Evolutionary conservation across 176 grass and related monocot species (phyloP).

Genomic region (Avena atlantica): DNA sequence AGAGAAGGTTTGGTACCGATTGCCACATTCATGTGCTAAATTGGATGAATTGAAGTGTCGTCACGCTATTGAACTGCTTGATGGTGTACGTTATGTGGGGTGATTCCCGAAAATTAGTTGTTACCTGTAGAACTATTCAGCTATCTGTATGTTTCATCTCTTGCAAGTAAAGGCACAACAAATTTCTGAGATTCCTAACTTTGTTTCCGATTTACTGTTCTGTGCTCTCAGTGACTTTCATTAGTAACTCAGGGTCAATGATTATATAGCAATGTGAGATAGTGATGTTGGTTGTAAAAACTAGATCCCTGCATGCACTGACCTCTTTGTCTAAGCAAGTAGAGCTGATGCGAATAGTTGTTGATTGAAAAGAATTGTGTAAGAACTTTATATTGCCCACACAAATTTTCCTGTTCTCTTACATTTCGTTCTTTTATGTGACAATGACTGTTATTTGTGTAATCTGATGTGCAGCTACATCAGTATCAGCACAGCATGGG

Average conservation of each 20-base stretch:
- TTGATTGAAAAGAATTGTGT: background rate
- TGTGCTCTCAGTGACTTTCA: background rate
- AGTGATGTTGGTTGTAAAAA: no score
- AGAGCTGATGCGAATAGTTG: background rate
- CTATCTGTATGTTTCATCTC: background rate
- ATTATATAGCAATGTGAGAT: no score
- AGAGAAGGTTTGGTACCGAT: background rate
- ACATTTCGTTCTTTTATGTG: constrained; percentile 15
- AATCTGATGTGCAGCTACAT: constrained; percentile 52
- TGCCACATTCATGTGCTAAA: background rate
- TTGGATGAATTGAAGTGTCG: background rate
- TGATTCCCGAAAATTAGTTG: background rate
- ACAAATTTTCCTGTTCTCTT: background rate
- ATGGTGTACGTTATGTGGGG: background rate
- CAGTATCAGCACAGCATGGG: constrained; percentile 73
- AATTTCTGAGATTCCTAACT: background rate
- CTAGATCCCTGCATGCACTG: no score
- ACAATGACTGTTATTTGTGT: background rate
- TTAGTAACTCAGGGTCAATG: no score
- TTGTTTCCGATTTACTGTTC: background rate
- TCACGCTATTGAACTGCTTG: background rate
- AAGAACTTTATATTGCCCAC: background rate
- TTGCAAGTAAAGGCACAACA: background rate
- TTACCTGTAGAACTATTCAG: background rate
- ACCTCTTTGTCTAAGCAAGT: no score